Conservation (phyloP, 1,139 yeast species). For the Taphrina communis region DNA sequence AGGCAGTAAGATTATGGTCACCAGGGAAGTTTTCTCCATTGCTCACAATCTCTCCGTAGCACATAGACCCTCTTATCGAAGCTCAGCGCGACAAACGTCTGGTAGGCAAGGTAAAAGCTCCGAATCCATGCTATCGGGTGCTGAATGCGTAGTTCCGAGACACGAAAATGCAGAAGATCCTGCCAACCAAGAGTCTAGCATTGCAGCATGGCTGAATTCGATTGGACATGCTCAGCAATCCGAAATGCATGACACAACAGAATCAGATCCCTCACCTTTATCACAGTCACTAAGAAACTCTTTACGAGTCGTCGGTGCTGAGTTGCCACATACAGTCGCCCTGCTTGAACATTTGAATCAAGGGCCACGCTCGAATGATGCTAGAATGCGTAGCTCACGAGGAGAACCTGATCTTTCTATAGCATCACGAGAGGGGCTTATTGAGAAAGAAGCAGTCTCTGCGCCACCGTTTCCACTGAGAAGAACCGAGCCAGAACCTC, state of each 20-base stretch:
- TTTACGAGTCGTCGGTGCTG: conserved; percentile 8
- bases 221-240: neutral
- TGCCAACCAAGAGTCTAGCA: neutral
- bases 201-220: neutral
- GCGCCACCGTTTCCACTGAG: neutral
- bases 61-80: neutral
- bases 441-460: neutral
- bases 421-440: neutral
- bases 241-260: neutral
- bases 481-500: neutral
- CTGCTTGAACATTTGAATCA: conserved; percentile 3
- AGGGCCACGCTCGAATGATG: neutral
- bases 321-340: conserved; percentile 21
- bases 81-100: neutral
- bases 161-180: neutral
- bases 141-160: neutral
- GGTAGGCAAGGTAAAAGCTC: no score
- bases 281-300: neutral
- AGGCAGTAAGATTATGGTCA: neutral
- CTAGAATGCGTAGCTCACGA: neutral
- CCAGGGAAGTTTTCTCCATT: neutral
- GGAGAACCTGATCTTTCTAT: neutral
- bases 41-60: neutral
- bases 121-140: neutral
- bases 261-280: neutral